Evolutionary conservation across 2,329 filamentous ascomycete species (phyloP), one percentile per base, ranked within the genome.

Genomic region (Boeremia exigua): DNA sequence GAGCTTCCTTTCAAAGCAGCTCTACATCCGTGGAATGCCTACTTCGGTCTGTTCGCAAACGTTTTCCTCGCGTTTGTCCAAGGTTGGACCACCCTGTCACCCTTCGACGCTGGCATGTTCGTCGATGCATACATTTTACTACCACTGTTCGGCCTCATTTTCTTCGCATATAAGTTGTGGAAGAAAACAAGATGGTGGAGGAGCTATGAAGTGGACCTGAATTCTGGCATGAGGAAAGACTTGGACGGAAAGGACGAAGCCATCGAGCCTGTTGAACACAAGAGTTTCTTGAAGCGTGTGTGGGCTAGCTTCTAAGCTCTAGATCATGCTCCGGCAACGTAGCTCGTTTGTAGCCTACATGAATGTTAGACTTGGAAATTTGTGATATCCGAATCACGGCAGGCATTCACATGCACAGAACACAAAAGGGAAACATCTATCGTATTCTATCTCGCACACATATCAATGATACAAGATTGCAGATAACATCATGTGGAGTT

Each of bases 81-180:
- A 60, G 82, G 82, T 6, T 84, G 82, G 72, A 81, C 78, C 4
- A 82, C 80, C 1, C 76, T 84, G 17, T 79, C 75, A n/a, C 81
- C 80, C 0, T 84, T 84, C 51, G 77, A 79, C 42, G 78, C 77
- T 0, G 78, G 78, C 1, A 77, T 73, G 14, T 85, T 84, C 56
- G 80, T 85, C 1, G 77, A 83, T 54, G 81, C 80, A 19, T 85
- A 85, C 53, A 81, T 84, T 29, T 64, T 84, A 25, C 59, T 85
- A 1, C 81, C 80, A 1, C 68, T 84, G 2, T 84, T 84, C 54
- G 71, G 73, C 1, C 51, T 81, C 2, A 77, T 82, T 23, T 80
- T 77, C 32, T 55, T 80, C 15, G 74, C 71, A 0, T 84, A 80
- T 63, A 84, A 84, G 59, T 55, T 81, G 9, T 72, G 69, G 52